These are phyloP conservation scores for Leccinellum rugosiceps DNA, from an alignment of 768 basidiomycete genomes.

Conservation along the genomic window DNA sequence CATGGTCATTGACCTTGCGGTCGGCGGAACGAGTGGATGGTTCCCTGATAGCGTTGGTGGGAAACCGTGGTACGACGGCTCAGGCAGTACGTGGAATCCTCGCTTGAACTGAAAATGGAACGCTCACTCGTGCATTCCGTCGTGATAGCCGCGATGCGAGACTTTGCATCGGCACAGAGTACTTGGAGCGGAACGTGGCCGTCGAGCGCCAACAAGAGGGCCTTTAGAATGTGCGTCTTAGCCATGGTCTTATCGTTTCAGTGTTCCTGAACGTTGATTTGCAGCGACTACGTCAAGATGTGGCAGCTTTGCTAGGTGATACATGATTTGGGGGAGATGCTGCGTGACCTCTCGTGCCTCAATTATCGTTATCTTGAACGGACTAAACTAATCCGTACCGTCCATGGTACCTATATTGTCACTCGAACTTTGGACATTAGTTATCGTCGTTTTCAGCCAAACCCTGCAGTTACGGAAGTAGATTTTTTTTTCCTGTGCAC, in stretches of 20 bases:
- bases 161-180: constrained; percentile 58
- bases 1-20: constrained; percentile 75
- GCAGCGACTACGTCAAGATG: constrained; percentile 34
- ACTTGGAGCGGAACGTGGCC: constrained; percentile 81
- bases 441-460: not conserved
- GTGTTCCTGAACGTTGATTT: not conserved
- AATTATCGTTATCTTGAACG: not conserved
- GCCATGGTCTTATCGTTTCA: no score
- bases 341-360: not conserved
- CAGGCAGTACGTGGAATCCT: constrained; percentile 39
- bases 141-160: constrained; percentile 57
- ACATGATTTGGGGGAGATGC: not conserved
- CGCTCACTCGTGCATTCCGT: constrained; percentile 2
- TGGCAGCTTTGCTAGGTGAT: constrained; percentile 28
- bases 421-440: not conserved
- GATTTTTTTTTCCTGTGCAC: not conserved
- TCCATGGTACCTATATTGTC: not conserved
- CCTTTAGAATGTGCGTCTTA: constrained; percentile 58
- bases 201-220: constrained; percentile 51
- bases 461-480: not conserved
- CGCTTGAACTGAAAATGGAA: constrained; percentile 12
- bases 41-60: constrained; percentile 50
- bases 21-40: constrained; percentile 72
- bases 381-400: not conserved
- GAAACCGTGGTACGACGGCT: constrained; percentile 58